These are phyloP conservation scores for Candida xyloterini DNA, from an alignment of 805 yeast genomes.

Conservation along the genomic window DNA sequence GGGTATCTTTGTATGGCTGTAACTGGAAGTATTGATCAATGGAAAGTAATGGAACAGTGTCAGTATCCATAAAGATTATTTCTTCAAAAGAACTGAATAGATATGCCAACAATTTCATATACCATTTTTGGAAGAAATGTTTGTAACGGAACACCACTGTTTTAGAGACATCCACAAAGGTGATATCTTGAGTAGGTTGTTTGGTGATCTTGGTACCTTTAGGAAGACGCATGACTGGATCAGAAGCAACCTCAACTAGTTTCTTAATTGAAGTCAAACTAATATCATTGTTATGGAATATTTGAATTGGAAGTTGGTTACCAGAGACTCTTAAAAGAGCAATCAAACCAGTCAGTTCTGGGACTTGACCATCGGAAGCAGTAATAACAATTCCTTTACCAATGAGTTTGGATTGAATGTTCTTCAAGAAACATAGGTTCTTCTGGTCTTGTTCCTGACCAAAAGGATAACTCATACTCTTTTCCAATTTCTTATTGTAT, in stretches of 20 bases:
- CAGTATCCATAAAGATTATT: conserved; percentile 53
- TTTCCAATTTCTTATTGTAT: conserved; percentile 28
- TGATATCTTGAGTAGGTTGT: conserved; percentile 28
- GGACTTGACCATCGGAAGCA: conserved; percentile 42
- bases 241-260: conserved; percentile 36
- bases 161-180: conserved; percentile 34
- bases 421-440: conserved; percentile 28
- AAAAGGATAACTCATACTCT: conserved; percentile 11
- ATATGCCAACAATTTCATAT: conserved; percentile 53
- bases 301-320: conserved; percentile 48
- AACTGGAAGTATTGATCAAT: conserved; percentile 37
- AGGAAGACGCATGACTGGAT: conserved; percentile 29
- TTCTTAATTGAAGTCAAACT: conserved; percentile 32
- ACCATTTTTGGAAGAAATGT: conserved; percentile 27
- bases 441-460: conserved; percentile 6
- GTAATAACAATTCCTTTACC: conserved; percentile 58
- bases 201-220: conserved; percentile 20
- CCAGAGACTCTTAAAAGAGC: conserved; percentile 47
- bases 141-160: conserved; percentile 26
- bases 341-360: conserved; percentile 48
- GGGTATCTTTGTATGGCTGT: conserved; percentile 34
- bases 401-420: conserved; percentile 28
- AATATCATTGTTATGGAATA: conserved; percentile 43
- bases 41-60: conserved; percentile 40
- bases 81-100: conserved; percentile 58